phyloP scores from a whole-genome alignment of 2,329 filamentous ascomycete species.

The Penicillium sp. region DNA sequence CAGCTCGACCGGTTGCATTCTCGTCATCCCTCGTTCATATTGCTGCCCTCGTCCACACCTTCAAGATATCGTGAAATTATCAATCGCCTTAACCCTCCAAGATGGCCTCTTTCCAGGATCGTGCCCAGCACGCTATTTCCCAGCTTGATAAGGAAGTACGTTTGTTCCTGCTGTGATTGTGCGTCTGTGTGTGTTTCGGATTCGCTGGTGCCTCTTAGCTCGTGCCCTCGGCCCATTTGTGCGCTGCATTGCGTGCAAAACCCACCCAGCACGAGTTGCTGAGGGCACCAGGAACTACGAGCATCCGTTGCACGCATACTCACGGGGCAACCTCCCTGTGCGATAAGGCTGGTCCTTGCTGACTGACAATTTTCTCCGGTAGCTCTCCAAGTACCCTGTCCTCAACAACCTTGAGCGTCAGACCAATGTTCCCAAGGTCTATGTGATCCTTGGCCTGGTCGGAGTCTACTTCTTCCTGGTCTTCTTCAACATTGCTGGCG shows the following conservation, averaged over 20 bases:
- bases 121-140: slow-evolving; percentile 65
- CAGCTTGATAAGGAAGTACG: slow-evolving; percentile 71
- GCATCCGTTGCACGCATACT: neutral
- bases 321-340: neutral
- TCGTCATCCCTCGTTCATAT: slow-evolving; percentile 31
- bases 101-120: slow-evolving; percentile 61
- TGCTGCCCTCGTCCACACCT: slow-evolving; percentile 16
- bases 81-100: slow-evolving; percentile 15
- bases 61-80: slow-evolving; percentile 15
- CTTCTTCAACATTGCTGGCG: slow-evolving; percentile 72
- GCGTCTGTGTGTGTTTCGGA: slow-evolving; percentile 21
- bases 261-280: neutral
- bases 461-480: slow-evolving; percentile 71
- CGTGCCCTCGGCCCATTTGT: slow-evolving; percentile 22
- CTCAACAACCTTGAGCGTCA: slow-evolving; percentile 71
- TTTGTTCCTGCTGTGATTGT: slow-evolving; percentile 30
- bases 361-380: slow-evolving; percentile 16
- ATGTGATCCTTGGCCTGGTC: slow-evolving; percentile 65
- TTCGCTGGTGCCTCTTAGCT: slow-evolving; percentile 27
- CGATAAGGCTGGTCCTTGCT: slow-evolving; percentile 7
- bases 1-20: slow-evolving; percentile 31
- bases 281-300: neutral
- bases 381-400: slow-evolving; percentile 69
- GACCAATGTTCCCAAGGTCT: slow-evolving; percentile 70
- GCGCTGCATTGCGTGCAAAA: slow-evolving; percentile 7